Percentiles rank a stretch among this genome's conserved stretches.
Evolutionary conservation across 2,329 filamentous ascomycete species (phyloP).

Genomic region (Colletotrichum sp.): DNA sequence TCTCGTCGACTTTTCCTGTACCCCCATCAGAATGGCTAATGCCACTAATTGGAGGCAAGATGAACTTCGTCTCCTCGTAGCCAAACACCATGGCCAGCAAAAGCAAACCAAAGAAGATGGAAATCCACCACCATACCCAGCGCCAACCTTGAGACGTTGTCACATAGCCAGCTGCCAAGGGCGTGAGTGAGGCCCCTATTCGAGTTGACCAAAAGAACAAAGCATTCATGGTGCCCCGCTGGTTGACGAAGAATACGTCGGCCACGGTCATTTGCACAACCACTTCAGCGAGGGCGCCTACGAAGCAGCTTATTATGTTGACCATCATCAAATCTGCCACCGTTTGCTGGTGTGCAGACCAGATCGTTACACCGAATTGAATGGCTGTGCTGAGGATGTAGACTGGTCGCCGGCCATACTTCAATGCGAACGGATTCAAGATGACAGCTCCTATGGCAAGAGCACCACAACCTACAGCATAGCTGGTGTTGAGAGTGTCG

Average conservation of each 20-base stretch:
- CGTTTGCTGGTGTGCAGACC: slow-evolving; percentile 47
- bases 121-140: slow-evolving; percentile 54
- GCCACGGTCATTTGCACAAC: slow-evolving; percentile 52
- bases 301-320: slow-evolving; percentile 47
- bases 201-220: slow-evolving; percentile 42
- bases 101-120: slow-evolving; percentile 41
- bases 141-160: slow-evolving; percentile 45
- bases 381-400: slow-evolving; percentile 46
- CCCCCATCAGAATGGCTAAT: not conserved
- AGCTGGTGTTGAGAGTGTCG: slow-evolving; percentile 46
- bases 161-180: slow-evolving; percentile 43
- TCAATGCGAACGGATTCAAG: slow-evolving; percentile 50
- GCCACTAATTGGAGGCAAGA: not conserved
- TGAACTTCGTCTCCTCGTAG: slow-evolving; percentile 27
- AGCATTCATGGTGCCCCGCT: slow-evolving; percentile 51
- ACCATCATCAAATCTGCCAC: slow-evolving; percentile 46
- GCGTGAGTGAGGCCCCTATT: slow-evolving; percentile 34
- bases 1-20: not conserved
- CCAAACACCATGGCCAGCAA: slow-evolving; percentile 45
- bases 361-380: slow-evolving; percentile 38
- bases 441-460: slow-evolving; percentile 46
- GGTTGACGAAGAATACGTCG: slow-evolving; percentile 54
- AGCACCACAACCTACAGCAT: slow-evolving; percentile 46
- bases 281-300: slow-evolving; percentile 47
- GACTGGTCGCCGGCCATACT: slow-evolving; percentile 49